phyloP scores from a whole-genome alignment of 805 yeast genomes.

The Maudiozyma serrabonitensis region DNA sequence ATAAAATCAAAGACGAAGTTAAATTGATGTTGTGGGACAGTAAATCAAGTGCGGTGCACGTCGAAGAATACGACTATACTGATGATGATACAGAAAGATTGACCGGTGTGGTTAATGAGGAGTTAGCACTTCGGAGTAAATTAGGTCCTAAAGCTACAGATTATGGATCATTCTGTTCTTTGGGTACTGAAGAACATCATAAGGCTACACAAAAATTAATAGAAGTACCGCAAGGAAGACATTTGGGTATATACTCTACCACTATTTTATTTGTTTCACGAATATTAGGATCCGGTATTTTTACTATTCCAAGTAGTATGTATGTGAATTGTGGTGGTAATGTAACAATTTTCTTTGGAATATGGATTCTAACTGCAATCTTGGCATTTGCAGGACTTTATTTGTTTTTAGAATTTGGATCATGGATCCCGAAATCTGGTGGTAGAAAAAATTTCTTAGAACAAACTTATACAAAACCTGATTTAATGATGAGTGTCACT shows the following conservation, averaged over 20 bases:
- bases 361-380: conserved; percentile 56
- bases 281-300: conserved; percentile 71
- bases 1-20: too few relatives aligned
- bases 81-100: not conserved
- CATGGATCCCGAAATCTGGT: conserved; percentile 63
- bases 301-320: conserved; percentile 60
- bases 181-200: conserved; percentile 4
- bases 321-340: conserved; percentile 63
- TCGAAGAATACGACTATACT: not conserved
- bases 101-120: not conserved
- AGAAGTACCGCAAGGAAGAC: conserved; percentile 60
- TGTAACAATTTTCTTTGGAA: conserved; percentile 44
- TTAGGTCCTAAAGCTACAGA: not conserved
- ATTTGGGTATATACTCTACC: conserved; percentile 60
- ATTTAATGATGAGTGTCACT: conserved; percentile 42
- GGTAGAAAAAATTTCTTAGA: conserved; percentile 69
- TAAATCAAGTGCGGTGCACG: not conserved
- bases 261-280: conserved; percentile 55
- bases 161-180: conserved; percentile 7
- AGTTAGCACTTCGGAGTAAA: not conserved
- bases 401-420: conserved; percentile 60
- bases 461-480: conserved; percentile 53
- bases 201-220: conserved; percentile 3
- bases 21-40: too few relatives aligned
- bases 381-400: conserved; percentile 59